phyloP scores from a whole-genome alignment of 2,329 filamentous ascomycete genomes.

The Hymenoscyphus linearis region DNA sequence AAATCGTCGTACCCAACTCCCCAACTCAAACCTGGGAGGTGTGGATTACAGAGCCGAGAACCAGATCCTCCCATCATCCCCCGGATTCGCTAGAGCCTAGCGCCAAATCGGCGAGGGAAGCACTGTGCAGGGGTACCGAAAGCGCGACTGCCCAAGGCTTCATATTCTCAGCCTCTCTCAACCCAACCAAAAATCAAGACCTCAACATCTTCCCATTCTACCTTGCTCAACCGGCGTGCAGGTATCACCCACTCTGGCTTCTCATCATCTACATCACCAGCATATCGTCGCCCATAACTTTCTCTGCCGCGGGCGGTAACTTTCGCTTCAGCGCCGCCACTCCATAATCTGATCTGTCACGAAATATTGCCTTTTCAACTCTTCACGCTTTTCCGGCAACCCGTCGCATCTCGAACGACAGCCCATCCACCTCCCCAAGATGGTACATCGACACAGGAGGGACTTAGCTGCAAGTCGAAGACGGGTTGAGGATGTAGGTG shows the following conservation, averaged over 20 bases:
- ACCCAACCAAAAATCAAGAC: conserved; percentile 13
- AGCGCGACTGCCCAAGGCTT: conserved; percentile 20
- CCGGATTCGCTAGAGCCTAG: too few relatives aligned
- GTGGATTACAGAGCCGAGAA: too few relatives aligned
- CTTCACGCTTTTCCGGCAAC: conserved; percentile 29
- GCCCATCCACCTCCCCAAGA: conserved; percentile 32
- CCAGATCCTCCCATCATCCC: too few relatives aligned
- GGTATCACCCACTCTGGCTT: conserved; percentile 28
- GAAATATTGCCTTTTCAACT: conserved; percentile 27
- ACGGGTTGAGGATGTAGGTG: conserved; percentile 64
- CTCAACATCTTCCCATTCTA: conserved; percentile 19
- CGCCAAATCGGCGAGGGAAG: too few relatives aligned
- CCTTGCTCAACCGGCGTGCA: conserved; percentile 28
- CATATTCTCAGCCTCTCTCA: conserved; percentile 26
- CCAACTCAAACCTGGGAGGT: too few relatives aligned
- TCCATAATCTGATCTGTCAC: conserved; percentile 33
- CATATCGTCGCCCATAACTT: conserved; percentile 21
- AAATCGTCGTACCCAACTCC: too few relatives aligned
- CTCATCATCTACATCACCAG: conserved; percentile 16
- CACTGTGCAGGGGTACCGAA: conserved; percentile 16
- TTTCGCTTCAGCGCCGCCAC: conserved; percentile 27
- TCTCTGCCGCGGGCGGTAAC: conserved; percentile 33
- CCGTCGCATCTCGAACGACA: conserved; percentile 31
- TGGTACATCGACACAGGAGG: conserved; percentile 54
- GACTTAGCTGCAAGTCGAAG: conserved; percentile 63